Conservation (phyloP, 1,284 basidiomycete species). For the Chalciporus sp. region DNA sequence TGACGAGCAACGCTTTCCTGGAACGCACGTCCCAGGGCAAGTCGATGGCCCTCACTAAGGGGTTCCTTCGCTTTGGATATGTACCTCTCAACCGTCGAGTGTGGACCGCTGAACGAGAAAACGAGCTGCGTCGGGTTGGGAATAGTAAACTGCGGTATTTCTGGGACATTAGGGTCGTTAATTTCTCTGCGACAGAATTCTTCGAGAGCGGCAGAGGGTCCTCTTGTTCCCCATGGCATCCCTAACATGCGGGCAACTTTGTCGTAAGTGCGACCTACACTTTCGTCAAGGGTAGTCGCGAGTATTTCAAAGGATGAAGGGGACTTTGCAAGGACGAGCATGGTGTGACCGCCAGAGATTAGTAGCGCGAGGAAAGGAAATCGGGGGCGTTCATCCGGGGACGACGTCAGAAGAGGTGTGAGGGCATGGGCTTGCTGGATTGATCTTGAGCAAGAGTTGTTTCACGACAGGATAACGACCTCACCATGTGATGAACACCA, state of each 20-base stretch:
- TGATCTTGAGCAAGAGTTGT: too few relatives aligned
- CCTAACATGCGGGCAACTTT: constrained; percentile 73
- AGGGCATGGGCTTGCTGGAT: constrained; percentile 91
- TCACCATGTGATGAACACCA: constrained; percentile 93
- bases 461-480: constrained; percentile 13
- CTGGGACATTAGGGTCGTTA: constrained; percentile 29
- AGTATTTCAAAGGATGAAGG: constrained; percentile 67
- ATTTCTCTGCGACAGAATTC: constrained; percentile 51
- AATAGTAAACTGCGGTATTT: constrained; percentile 47
- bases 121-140: constrained; percentile 59
- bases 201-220: constrained; percentile 80
- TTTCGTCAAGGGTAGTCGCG: constrained; percentile 76
- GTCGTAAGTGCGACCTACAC: constrained; percentile 80
- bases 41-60: constrained; percentile 40
- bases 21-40: constrained; percentile 67
- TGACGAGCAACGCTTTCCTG: constrained; percentile 74
- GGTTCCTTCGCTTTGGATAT: constrained; percentile 32
- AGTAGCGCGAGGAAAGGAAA: constrained; percentile 90
- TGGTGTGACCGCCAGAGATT: constrained; percentile 89
- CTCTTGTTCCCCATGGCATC: constrained; percentile 62
- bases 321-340: constrained; percentile 76
- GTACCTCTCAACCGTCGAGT: constrained; percentile 63
- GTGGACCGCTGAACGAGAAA: constrained; percentile 80
- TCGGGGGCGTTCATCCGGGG: constrained; percentile 46
- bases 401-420: constrained; percentile 76